Evolutionary conservation across 2,329 filamentous ascomycete species (phyloP).

Genomic region (Venturia carpophila): DNA sequence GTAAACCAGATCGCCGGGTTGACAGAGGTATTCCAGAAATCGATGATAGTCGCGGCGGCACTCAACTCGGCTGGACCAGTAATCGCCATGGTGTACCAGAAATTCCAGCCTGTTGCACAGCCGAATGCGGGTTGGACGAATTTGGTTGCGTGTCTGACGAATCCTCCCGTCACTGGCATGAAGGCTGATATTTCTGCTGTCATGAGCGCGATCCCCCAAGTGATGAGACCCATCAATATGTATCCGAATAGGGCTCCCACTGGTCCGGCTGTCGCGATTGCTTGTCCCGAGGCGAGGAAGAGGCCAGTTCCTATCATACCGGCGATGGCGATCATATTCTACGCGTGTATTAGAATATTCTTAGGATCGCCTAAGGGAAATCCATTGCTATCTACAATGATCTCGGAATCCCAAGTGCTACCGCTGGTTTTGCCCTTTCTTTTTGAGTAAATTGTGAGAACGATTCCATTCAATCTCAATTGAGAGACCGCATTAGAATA

Average conservation of each 20-base stretch:
- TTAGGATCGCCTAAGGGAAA: neutral
- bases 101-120: conserved; percentile 31
- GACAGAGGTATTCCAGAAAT: conserved; percentile 30
- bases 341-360: neutral
- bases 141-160: conserved; percentile 56
- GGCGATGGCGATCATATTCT: conserved; percentile 48
- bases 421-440: no score
- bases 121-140: conserved; percentile 41
- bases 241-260: conserved; percentile 22
- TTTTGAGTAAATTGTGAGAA: no score
- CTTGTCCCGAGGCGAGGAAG: conserved; percentile 36
- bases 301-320: conserved; percentile 24
- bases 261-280: conserved; percentile 34
- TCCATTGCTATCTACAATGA: no score
- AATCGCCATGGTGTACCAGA: conserved; percentile 28
- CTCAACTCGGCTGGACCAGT: conserved; percentile 32
- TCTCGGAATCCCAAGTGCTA: no score
- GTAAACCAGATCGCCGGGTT: conserved; percentile 31
- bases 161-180: conserved; percentile 63
- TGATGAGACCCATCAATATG: conserved; percentile 20
- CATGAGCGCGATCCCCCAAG: conserved; percentile 65
- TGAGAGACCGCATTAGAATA: no score
- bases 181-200: conserved; percentile 67
- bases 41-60: conserved; percentile 31
- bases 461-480: no score